Evolutionary conservation across 176 grass and related monocot species (phyloP).

Genomic region (Aegilops umbellulata): DNA sequence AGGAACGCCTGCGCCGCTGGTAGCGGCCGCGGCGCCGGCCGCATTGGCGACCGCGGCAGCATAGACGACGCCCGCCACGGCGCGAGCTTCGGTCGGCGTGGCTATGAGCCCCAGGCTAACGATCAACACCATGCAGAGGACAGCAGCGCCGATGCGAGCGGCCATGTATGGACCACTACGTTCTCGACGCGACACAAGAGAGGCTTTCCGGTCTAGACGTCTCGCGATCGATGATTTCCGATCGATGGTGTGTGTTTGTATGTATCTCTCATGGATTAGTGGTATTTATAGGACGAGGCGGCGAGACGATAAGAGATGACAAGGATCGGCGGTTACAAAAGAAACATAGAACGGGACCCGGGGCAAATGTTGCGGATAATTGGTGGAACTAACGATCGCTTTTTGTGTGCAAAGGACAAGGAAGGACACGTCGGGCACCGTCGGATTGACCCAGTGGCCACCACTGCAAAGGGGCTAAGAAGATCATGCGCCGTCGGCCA

Average conservation of each 20-base stretch:
- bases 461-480: background rate
- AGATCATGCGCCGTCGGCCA: background rate
- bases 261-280: slow-evolving; percentile 7
- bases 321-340: slow-evolving; percentile 30
- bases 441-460: slow-evolving; percentile 35
- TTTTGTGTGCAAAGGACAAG: slow-evolving; percentile 5
- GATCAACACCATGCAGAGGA: slow-evolving; percentile 29
- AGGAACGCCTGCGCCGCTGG: background rate
- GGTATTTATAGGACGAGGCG: slow-evolving; percentile 31
- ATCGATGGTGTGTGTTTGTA: background rate
- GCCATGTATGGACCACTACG: slow-evolving; percentile 12
- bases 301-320: background rate
- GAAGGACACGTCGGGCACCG: background rate
- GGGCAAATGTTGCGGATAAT: slow-evolving; percentile 23
- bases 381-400: slow-evolving; percentile 19
- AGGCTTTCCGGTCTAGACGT: too few species aligned
- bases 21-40: background rate
- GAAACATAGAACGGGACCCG: background rate
- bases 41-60: background rate
- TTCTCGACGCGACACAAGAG: too few species aligned
- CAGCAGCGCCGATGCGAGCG: slow-evolving; percentile 25
- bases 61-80: background rate
- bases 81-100: slow-evolving; percentile 10
- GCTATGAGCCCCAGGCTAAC: slow-evolving; percentile 19
- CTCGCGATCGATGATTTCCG: background rate